A percentile compares a stretch with the other conserved stretches of the same genome.
phyloP scores from a whole-genome alignment of 192 early-diverging fungal species.

The Nowakowskiella sp. region DNA sequence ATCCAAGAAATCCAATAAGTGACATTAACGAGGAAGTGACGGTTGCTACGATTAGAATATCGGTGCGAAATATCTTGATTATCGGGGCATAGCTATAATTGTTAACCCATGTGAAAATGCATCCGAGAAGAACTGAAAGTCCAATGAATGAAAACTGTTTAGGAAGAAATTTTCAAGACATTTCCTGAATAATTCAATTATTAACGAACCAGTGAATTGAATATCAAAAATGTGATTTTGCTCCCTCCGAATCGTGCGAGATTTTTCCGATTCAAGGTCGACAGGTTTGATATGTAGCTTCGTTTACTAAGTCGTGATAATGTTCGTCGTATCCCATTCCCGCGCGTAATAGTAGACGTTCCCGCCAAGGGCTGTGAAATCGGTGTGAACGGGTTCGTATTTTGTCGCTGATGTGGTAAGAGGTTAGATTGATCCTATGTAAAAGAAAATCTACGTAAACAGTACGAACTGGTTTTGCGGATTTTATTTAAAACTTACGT shows the following conservation, averaged over 20 bases:
- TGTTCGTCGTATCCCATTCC: background rate
- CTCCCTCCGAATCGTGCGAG: conserved; percentile 18
- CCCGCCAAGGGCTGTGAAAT: background rate
- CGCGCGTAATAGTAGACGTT: background rate
- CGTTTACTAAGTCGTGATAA: conserved; percentile 1
- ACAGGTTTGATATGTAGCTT: conserved; percentile 8
- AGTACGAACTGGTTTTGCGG: no score
- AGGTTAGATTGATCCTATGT: no score
- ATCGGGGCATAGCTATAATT: background rate
- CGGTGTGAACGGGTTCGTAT: no score
- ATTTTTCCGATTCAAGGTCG: conserved; percentile 11
- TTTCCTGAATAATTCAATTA: background rate
- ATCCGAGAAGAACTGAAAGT: conserved; percentile 8
- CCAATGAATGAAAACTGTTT: conserved; percentile 17
- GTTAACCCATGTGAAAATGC: conserved; percentile 8
- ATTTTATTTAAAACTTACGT: no score
- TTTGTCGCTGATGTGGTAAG: no score
- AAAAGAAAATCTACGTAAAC: no score
- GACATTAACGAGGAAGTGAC: background rate
- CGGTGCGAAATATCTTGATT: conserved; percentile 7
- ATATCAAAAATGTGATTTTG: conserved; percentile 19
- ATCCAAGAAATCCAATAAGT: conserved; percentile 15
- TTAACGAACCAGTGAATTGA: conserved; percentile 16
- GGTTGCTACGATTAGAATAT: conserved; percentile 14
- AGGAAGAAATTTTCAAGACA: background rate